These are phyloP conservation scores for Cardamine chenopodiifolia DNA, from an alignment of 345 rosid genomes.

Conservation along the genomic window DNA sequence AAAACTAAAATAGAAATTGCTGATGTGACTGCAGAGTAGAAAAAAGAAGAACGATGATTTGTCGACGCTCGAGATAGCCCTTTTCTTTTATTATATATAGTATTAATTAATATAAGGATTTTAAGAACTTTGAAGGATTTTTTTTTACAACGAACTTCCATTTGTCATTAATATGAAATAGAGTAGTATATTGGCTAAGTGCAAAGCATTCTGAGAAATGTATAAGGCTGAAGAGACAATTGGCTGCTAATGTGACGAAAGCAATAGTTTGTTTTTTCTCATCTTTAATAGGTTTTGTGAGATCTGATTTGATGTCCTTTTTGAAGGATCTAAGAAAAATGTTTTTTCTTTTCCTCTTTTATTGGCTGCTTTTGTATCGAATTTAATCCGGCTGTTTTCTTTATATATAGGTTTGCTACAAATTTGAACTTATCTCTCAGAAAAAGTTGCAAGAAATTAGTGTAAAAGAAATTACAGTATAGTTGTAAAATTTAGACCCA, in stretches of 20 bases:
- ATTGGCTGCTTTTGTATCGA: neutral
- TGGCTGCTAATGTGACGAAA: no score
- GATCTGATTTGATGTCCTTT: neutral
- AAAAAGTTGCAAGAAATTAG: neutral
- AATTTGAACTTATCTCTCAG: neutral
- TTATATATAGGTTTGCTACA: neutral
- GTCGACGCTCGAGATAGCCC: no score
- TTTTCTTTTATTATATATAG: no score
- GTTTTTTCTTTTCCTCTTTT: neutral
- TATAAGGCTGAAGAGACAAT: neutral
- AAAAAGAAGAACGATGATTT: no score
- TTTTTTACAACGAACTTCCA: no score
- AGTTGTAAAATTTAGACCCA: no score
- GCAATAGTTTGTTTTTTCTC: no score
- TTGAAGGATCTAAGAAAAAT: neutral
- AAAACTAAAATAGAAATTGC: no score
- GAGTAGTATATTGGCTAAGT: neutral
- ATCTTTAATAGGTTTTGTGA: neutral
- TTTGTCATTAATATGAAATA: neutral
- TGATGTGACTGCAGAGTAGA: no score
- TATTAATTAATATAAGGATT: no score
- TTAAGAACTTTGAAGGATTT: neutral
- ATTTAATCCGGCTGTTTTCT: neutral
- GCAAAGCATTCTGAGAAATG: neutral
- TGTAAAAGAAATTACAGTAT: no score